phyloP scores from a whole-genome alignment of 2,329 filamentous ascomycete genomes.

The Paecilomyces fulvus region DNA sequence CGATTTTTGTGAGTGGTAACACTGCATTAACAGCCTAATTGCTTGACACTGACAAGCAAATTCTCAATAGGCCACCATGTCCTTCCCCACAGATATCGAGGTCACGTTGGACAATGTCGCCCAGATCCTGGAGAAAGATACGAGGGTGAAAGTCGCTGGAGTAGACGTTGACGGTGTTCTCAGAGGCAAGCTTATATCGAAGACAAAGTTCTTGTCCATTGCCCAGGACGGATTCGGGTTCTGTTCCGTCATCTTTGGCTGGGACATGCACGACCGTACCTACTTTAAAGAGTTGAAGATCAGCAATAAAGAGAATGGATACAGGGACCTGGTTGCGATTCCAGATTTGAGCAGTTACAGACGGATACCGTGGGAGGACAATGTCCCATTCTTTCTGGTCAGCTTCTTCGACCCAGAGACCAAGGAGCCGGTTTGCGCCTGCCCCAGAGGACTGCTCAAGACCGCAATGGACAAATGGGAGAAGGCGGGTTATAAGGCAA shows the following conservation, averaged over 20 bases:
- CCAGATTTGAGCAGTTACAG: slow-evolving; percentile 71
- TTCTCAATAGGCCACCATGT: not conserved
- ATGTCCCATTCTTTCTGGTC: slow-evolving; percentile 77
- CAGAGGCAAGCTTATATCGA: slow-evolving; percentile 83
- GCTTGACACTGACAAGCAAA: not conserved
- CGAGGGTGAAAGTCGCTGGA: slow-evolving; percentile 77
- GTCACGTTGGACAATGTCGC: slow-evolving; percentile 57
- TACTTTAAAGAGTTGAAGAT: slow-evolving; percentile 79
- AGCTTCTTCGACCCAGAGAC: slow-evolving; percentile 78
- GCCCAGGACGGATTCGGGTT: slow-evolving; percentile 79
- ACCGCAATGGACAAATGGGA: slow-evolving; percentile 59
- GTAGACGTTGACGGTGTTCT: slow-evolving; percentile 80
- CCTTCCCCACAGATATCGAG: slow-evolving; percentile 3
- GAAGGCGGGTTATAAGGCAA: slow-evolving; percentile 63
- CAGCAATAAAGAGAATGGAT: slow-evolving; percentile 86
- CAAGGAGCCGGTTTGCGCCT: slow-evolving; percentile 61
- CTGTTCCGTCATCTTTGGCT: slow-evolving; percentile 89
- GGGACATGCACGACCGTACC: slow-evolving; percentile 94
- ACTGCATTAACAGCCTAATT: not conserved
- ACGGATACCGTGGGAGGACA: slow-evolving; percentile 82
- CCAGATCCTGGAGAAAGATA: slow-evolving; percentile 60
- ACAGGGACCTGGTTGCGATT: slow-evolving; percentile 73
- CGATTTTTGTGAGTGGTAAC: not conserved
- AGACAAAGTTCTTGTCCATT: slow-evolving; percentile 84
- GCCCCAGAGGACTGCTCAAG: slow-evolving; percentile 68